Conservation (phyloP, 164 flowering plant genomes). For the Nelumbo lutea region DNA sequence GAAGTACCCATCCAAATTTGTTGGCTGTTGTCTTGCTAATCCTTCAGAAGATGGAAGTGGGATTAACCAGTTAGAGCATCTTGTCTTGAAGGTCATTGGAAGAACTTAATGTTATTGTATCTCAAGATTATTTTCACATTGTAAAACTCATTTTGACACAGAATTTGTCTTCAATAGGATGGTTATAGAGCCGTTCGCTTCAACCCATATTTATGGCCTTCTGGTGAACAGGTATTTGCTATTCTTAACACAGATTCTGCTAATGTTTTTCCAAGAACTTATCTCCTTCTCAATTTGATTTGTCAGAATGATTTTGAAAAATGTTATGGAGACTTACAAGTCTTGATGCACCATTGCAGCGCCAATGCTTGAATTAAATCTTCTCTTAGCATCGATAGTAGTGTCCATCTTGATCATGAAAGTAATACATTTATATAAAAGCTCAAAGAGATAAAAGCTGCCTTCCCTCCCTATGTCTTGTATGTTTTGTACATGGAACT, state of each 20-base stretch:
- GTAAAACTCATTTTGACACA: slow-evolving; percentile 1
- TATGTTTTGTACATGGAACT: not conserved
- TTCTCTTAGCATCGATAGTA: not conserved
- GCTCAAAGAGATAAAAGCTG: not conserved
- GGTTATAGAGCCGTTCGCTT: slow-evolving; percentile 89
- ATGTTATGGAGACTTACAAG: not conserved
- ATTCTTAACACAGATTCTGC: not conserved
- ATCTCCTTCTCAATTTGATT: not conserved
- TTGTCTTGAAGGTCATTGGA: slow-evolving; percentile 51
- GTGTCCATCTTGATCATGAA: not conserved
- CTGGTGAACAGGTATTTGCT: slow-evolving; percentile 59
- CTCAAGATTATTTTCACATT: not conserved
- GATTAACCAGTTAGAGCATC: slow-evolving; percentile 63
- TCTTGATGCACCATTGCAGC: not conserved
- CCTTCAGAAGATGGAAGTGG: slow-evolving; percentile 94
- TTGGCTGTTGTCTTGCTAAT: slow-evolving; percentile 95
- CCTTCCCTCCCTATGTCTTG: not conserved
- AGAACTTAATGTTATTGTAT: slow-evolving; percentile 2
- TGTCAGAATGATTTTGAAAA: not conserved
- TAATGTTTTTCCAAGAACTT: not conserved
- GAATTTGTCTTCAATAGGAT: slow-evolving; percentile 45
- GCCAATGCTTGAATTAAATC: not conserved
- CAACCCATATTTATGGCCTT: slow-evolving; percentile 91
- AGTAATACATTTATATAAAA: not conserved
- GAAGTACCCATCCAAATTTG: slow-evolving; percentile 75